Conservation (phyloP, 345 rosid species). For the Leavenworthia alabamica region DNA sequence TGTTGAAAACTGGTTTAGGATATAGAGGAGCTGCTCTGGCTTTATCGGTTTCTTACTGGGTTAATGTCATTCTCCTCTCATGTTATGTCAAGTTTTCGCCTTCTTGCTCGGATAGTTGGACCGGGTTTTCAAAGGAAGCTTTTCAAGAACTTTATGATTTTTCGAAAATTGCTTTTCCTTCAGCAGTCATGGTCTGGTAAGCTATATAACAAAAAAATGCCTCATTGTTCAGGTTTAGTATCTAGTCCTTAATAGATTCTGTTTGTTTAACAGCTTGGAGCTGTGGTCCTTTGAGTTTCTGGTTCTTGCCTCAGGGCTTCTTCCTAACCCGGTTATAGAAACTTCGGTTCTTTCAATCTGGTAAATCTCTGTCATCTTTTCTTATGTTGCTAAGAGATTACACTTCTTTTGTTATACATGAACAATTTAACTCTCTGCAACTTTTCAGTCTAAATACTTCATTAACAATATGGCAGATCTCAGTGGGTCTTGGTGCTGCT, state of each 20-base stretch:
- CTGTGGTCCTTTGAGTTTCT: slow-evolving; percentile 20
- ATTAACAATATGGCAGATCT: slow-evolving; percentile 55
- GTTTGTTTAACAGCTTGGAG: slow-evolving; percentile 9
- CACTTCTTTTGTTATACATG: neutral
- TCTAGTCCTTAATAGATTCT: neutral
- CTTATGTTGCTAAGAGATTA: neutral
- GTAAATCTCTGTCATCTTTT: neutral
- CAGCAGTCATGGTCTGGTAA: slow-evolving; percentile 34
- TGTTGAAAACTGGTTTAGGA: slow-evolving; percentile 39
- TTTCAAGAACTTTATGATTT: slow-evolving; percentile 1
- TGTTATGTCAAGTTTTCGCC: slow-evolving; percentile 30
- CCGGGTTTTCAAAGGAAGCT: slow-evolving; percentile 30
- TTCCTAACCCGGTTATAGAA: slow-evolving; percentile 15
- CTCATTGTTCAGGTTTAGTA: neutral
- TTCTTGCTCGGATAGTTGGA: slow-evolving; percentile 31
- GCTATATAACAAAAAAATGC: neutral
- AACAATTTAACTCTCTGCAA: neutral
- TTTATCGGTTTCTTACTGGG: slow-evolving; percentile 35
- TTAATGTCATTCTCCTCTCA: slow-evolving; percentile 24
- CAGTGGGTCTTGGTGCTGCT: slow-evolving; percentile 42
- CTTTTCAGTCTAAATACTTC: slow-evolving; percentile 52
- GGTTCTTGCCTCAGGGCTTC: slow-evolving; percentile 12
- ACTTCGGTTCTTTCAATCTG: slow-evolving; percentile 23
- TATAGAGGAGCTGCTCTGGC: slow-evolving; percentile 52
- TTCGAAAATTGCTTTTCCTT: slow-evolving; percentile 28